These are phyloP conservation scores for Monilinia aucupariae DNA, from an alignment of 2,329 filamentous ascomycete genomes.

Conservation along the genomic window DNA sequence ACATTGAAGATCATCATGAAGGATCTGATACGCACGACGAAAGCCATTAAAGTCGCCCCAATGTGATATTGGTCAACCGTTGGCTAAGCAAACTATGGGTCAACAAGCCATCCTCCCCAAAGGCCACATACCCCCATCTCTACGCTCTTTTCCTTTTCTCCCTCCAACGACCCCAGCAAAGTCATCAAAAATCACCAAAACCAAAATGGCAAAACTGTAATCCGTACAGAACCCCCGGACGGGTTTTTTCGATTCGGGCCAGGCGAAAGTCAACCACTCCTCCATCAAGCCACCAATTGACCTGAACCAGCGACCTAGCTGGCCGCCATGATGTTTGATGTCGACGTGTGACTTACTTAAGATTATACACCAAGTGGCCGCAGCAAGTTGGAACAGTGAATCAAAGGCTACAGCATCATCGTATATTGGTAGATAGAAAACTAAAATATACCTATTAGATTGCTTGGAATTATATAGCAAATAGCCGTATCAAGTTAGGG, in stretches of 20 bases:
- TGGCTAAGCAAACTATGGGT: too few relatives aligned
- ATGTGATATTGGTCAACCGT: too few relatives aligned
- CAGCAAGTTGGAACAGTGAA: not conserved
- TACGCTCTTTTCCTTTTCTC: not conserved
- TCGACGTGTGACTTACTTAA: not conserved
- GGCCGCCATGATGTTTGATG: not conserved
- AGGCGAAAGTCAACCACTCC: not conserved
- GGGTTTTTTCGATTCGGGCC: not conserved
- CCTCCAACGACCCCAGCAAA: not conserved
- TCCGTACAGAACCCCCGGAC: not conserved
- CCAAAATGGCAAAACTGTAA: not conserved
- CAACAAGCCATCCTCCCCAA: not conserved
- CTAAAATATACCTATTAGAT: too few relatives aligned
- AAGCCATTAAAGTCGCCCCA: too few relatives aligned
- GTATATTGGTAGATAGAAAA: too few relatives aligned
- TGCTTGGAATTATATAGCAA: too few relatives aligned
- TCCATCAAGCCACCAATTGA: not conserved
- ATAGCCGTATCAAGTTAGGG: too few relatives aligned
- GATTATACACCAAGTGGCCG: not conserved
- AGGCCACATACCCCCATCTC: too few relatives aligned
- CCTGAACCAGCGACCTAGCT: not conserved
- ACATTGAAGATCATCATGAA: too few relatives aligned
- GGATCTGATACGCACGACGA: too few relatives aligned
- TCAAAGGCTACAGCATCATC: too few relatives aligned
- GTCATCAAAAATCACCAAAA: not conserved